Percentiles rank a stretch among this genome's conserved stretches.
Conservation (phyloP, 2,329 filamentous ascomycete genomes). For the Alternaria atra region DNA sequence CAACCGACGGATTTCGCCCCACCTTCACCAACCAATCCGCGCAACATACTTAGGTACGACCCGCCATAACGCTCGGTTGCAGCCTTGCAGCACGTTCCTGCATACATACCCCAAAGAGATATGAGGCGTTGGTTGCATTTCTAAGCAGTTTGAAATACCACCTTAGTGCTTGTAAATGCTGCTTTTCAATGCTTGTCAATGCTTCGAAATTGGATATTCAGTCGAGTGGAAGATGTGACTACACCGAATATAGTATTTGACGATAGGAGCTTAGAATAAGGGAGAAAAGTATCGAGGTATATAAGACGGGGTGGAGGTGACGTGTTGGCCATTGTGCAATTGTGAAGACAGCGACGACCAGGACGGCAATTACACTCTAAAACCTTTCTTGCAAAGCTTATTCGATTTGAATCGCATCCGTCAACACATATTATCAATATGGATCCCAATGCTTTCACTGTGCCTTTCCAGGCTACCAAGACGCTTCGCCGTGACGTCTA, state of each 20-base stretch:
- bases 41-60: too few species aligned
- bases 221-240: background rate
- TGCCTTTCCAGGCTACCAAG: slow-evolving; percentile 29
- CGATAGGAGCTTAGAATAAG: background rate
- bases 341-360: background rate
- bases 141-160: background rate
- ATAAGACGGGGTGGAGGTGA: too few species aligned
- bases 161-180: background rate
- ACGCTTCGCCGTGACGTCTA: slow-evolving; percentile 28
- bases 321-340: too few species aligned
- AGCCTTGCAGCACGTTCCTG: too few species aligned
- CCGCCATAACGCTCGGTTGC: too few species aligned
- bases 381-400: background rate
- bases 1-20: too few species aligned
- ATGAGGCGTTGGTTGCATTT: background rate
- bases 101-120: too few species aligned
- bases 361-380: background rate
- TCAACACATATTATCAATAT: background rate
- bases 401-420: background rate
- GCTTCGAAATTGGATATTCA: background rate
- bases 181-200: background rate
- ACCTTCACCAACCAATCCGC: too few species aligned
- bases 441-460: slow-evolving; percentile 19
- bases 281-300: background rate
- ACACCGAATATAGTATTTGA: background rate